Conservation (phyloP, 2,329 filamentous ascomycete genomes). For the Arthrobotrys musiformis region DNA sequence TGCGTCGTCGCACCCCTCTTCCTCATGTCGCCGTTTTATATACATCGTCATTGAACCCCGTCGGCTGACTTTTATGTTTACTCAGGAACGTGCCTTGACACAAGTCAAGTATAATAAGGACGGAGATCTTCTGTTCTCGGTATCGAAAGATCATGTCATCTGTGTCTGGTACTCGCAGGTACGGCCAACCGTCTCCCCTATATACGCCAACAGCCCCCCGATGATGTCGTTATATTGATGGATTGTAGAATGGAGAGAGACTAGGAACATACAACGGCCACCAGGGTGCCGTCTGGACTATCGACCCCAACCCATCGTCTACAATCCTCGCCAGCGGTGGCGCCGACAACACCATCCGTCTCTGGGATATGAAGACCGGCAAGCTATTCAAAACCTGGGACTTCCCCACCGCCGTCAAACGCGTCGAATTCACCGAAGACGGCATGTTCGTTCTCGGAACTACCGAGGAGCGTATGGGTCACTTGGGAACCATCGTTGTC, state of each 20-base stretch:
- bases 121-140: conserved; percentile 96
- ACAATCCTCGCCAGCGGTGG: conserved; percentile 93
- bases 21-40: conserved; percentile 14
- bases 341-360: conserved; percentile 96
- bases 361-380: conserved; percentile 96
- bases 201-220: not conserved
- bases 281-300: conserved; percentile 97
- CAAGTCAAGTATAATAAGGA: conserved; percentile 94
- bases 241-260: conserved; percentile 84
- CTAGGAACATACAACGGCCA: conserved; percentile 97
- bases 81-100: conserved; percentile 86
- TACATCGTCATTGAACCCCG: conserved; percentile 7
- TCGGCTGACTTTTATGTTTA: conserved; percentile 50
- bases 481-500: conserved; percentile 91
- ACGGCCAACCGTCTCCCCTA: conserved; percentile 7
- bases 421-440: conserved; percentile 96
- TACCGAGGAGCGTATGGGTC: conserved; percentile 98
- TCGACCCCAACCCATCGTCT: conserved; percentile 92
- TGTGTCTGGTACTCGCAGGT: conserved; percentile 91
- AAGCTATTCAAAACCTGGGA: conserved; percentile 97
- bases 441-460: conserved; percentile 89
- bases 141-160: conserved; percentile 94
- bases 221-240: not conserved
- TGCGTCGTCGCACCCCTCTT: conserved; percentile 41
- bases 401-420: conserved; percentile 95